Conservation (phyloP, 768 basidiomycete genomes). For the Dendrothele bispora region DNA sequence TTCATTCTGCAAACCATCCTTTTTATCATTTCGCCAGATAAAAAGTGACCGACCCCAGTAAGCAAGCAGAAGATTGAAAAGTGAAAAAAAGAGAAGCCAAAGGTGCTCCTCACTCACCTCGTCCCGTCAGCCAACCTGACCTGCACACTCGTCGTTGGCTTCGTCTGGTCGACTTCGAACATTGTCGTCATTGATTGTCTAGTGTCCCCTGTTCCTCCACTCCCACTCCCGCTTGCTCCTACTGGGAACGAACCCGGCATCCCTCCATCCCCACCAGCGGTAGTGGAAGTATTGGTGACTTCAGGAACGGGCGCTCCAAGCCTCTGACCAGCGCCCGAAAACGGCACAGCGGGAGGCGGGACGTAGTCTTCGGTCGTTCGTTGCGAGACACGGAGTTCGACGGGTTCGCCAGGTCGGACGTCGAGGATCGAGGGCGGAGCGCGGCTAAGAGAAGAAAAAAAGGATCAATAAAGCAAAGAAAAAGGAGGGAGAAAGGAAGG, state of each 20-base stretch:
- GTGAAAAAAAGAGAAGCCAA: too few species aligned
- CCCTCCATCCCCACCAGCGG: conserved; percentile 6
- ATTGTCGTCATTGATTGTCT: conserved; percentile 43
- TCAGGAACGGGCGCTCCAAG: conserved; percentile 77
- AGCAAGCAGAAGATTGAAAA: background rate
- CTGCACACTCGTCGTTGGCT: conserved; percentile 88
- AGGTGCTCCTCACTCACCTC: conserved; percentile 59
- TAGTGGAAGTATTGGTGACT: conserved; percentile 11
- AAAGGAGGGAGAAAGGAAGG: too few species aligned
- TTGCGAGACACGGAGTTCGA: conserved; percentile 78
- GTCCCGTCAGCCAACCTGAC: conserved; percentile 90
- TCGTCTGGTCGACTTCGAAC: conserved; percentile 81
- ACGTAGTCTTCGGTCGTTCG: conserved; percentile 72
- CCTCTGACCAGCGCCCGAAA: conserved; percentile 75
- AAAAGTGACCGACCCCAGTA: background rate
- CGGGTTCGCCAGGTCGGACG: conserved; percentile 73
- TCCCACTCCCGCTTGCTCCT: conserved; percentile 18
- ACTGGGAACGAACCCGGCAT: conserved; percentile 68
- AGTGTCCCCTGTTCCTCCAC: conserved; percentile 21
- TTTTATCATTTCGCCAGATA: too few species aligned
- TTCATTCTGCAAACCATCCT: conserved; percentile 89
- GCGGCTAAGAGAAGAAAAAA: conserved; percentile 40
- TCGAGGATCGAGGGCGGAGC: conserved; percentile 80
- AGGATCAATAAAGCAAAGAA: too few species aligned
- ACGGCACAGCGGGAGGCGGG: conserved; percentile 53